Percentiles rank a stretch among this genome's conserved stretches.
These are phyloP conservation scores for Rosa rugosa DNA, from an alignment of 306 rosid genomes.

Conservation along the genomic window DNA sequence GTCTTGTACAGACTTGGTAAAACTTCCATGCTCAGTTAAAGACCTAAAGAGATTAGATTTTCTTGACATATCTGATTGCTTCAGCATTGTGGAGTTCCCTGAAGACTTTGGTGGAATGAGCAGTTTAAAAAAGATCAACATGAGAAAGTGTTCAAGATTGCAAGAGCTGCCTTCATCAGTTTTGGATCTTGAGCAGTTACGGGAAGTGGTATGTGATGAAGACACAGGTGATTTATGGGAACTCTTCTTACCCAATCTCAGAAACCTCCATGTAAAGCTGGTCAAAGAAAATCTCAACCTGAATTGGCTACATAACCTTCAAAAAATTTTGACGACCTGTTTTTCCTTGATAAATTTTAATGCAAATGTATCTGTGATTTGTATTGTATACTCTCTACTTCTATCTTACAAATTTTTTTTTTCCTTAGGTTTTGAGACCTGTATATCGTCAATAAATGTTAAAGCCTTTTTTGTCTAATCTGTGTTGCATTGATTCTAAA, in stretches of 20 bases:
- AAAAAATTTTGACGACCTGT: too few species aligned
- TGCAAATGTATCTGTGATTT: too few species aligned
- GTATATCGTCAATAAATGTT: too few species aligned
- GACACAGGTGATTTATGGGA: constrained; percentile 12
- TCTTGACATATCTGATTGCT: too few species aligned
- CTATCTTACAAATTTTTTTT: too few species aligned
- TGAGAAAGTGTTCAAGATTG: constrained; percentile 39
- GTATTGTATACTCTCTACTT: too few species aligned
- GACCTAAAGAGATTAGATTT: too few species aligned
- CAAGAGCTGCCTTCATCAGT: constrained; percentile 41
- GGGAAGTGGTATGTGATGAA: constrained; percentile 32
- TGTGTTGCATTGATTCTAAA: too few species aligned
- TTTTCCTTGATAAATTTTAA: too few species aligned
- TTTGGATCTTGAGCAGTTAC: constrained; percentile 30
- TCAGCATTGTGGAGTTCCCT: too few species aligned
- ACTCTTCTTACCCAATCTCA: not conserved
- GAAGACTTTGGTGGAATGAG: constrained; percentile 30
- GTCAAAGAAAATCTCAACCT: constrained; percentile 29
- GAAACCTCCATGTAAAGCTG: not conserved
- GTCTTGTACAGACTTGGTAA: constrained; percentile 38
- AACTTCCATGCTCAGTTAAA: constrained; percentile 37
- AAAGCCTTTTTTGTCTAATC: too few species aligned
- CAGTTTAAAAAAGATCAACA: constrained; percentile 32
- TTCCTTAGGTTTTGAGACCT: too few species aligned
- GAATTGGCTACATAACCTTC: constrained; percentile 26